Percentiles rank a stretch among this genome's conserved stretches.
These are phyloP conservation scores for Hypsizygus marmoreus DNA, from an alignment of 768 basidiomycete species.

Conservation along the genomic window DNA sequence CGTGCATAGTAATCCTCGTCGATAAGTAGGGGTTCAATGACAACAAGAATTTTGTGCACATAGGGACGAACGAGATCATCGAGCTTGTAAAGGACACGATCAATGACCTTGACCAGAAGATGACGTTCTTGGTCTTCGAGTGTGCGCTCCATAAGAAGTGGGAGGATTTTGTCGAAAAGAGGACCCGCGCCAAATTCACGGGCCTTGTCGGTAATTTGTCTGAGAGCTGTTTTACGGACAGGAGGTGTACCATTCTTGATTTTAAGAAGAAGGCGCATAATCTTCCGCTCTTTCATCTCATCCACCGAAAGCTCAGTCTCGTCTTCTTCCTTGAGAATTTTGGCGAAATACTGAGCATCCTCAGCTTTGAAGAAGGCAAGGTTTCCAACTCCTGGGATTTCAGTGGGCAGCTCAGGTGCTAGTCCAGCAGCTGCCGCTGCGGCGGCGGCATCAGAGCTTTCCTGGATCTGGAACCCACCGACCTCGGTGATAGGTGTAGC, in stretches of 20 bases:
- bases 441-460: constrained; percentile 88
- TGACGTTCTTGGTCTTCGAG: constrained; percentile 99
- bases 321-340: constrained; percentile 93
- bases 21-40: constrained; percentile 97
- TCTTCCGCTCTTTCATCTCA: constrained; percentile 99
- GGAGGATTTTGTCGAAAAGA: constrained; percentile 97
- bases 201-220: constrained; percentile 99
- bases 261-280: constrained; percentile 96
- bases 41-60: constrained; percentile 99
- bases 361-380: constrained; percentile 98
- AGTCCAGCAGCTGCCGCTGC: constrained; percentile 89
- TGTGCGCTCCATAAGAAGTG: constrained; percentile 96
- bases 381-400: constrained; percentile 96
- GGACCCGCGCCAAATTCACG: constrained; percentile 98
- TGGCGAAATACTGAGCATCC: constrained; percentile 97
- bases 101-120: constrained; percentile 97
- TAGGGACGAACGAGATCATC: constrained; percentile 99
- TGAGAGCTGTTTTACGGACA: constrained; percentile 94
- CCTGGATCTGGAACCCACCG: constrained; percentile 96
- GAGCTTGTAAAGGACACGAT: constrained; percentile 97
- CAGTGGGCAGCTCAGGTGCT: constrained; percentile 91
- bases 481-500: constrained; percentile 55
- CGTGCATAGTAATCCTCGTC: constrained; percentile 97
- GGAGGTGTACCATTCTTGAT: constrained; percentile 99
- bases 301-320: constrained; percentile 92